Percentiles rank a stretch among this genome's conserved stretches.
phyloP scores from a whole-genome alignment of 2,329 filamentous ascomycete species.

The Fusarium pseudograminearum region DNA sequence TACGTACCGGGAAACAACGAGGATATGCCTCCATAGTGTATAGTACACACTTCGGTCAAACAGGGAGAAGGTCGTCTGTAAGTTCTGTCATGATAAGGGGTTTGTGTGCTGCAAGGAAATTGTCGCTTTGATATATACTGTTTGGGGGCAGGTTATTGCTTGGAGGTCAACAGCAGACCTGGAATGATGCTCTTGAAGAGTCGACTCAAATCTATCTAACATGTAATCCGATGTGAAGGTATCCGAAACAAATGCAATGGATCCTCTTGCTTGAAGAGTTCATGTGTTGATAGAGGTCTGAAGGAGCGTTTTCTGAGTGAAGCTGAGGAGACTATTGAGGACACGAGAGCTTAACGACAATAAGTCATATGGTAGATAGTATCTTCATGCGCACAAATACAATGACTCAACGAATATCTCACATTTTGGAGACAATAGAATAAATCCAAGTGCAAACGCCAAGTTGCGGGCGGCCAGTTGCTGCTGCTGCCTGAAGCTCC shows the following conservation, averaged over 20 bases:
- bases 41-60: background rate
- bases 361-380: background rate
- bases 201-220: background rate
- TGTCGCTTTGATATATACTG: background rate
- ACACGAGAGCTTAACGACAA: background rate
- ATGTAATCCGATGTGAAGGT: background rate
- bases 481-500: slow-evolving; percentile 30
- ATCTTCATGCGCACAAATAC: background rate
- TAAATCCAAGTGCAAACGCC: background rate
- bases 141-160: background rate
- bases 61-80: background rate
- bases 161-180: background rate
- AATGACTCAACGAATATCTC: background rate
- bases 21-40: background rate
- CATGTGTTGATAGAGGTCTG: background rate
- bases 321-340: background rate
- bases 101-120: too few relatives aligned
- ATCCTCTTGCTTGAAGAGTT: background rate
- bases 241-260: background rate
- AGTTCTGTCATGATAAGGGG: background rate
- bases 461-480: slow-evolving; percentile 4
- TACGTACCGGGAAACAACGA: background rate
- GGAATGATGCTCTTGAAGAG: background rate
- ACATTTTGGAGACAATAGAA: background rate
- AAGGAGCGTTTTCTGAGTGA: background rate